Base-by-base conservation (phyloP, 495 filamentous ascomycete species). In the Podospora pseudoanserina region DNA sequence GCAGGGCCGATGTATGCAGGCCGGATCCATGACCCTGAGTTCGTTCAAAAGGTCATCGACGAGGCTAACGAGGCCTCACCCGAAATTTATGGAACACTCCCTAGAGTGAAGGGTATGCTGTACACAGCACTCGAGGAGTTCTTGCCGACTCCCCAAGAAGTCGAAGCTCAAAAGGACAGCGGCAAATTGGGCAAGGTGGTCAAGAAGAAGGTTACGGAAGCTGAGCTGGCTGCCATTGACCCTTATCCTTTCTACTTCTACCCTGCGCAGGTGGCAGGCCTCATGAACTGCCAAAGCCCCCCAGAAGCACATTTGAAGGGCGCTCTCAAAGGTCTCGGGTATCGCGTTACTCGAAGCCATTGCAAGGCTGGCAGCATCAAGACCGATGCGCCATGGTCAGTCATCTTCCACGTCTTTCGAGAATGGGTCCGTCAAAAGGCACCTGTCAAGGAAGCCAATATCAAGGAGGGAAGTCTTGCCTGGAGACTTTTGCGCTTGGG, bases 1-100 rank as follows among this genome's bases (percentile, higher is more conserved):
- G 88, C 87, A 1, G 95, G 95, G 0, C 95, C 95, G 0, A 97
- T 99, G 93, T 99, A 92, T 83, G 94, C 85, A 60, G 95, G 95
- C 3, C 92, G 90, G 11, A 80, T 99, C 7, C 95, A 98, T 75
- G 94, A 93, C 61, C 80, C 87, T 7, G 83, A 86, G 4, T 99
- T 96, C 71, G 87, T 99, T 67, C 83, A 91, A 70, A 84, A 80
- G 39, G 87, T 99, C 2, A 82, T 99, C 16, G 84, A 85, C 20
- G 82, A 86, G 56, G 83, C 96, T 6, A 86, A 90, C 2, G 78
- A 80, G 2, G 83, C 87, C 2, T 83, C 90, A 9, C 79, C 80
- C 9, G 78, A 88, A 2, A 83, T 86, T 0, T 99, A 99, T 73
- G 84, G 86, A 60, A 99, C 95, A 0, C 86, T 87, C 28, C 80